phyloP scores from a whole-genome alignment of 805 yeast genomes.

The Kockiozyma suomiensis region DNA sequence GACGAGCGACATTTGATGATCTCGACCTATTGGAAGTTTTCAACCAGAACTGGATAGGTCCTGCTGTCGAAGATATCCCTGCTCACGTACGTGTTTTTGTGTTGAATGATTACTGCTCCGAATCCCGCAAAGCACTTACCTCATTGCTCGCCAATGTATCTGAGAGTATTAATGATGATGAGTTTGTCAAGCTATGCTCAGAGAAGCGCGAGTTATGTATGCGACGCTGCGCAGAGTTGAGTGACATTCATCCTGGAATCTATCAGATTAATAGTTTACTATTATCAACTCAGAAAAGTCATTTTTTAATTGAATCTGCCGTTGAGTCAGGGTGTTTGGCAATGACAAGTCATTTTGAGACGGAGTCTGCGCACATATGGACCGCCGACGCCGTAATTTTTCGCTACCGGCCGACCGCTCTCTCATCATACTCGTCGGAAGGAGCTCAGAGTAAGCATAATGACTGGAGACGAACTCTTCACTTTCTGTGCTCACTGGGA shows the following conservation, averaged over 20 bases:
- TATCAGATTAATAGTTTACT: background rate
- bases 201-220: too few relatives aligned
- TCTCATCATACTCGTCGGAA: too few relatives aligned
- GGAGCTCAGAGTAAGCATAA: background rate
- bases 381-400: background rate
- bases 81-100: too few relatives aligned
- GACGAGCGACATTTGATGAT: too few relatives aligned
- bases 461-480: background rate
- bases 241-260: background rate
- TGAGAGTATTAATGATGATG: too few relatives aligned
- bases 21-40: background rate
- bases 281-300: background rate
- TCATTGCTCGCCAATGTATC: too few relatives aligned
- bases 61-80: too few relatives aligned
- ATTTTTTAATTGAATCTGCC: background rate
- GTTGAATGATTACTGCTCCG: too few relatives aligned
- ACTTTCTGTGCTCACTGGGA: background rate
- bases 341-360: background rate
- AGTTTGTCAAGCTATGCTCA: too few relatives aligned
- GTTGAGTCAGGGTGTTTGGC: background rate
- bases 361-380: slow-evolving; percentile 1
- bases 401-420: background rate
- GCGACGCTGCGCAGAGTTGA: too few relatives aligned
- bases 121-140: too few relatives aligned
- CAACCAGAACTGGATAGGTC: background rate